Percentiles rank a stretch among this genome's conserved stretches.
These are phyloP conservation scores for Phytophthora rubi DNA, from an alignment of 352 stramenopile species.

Conservation along the genomic window DNA sequence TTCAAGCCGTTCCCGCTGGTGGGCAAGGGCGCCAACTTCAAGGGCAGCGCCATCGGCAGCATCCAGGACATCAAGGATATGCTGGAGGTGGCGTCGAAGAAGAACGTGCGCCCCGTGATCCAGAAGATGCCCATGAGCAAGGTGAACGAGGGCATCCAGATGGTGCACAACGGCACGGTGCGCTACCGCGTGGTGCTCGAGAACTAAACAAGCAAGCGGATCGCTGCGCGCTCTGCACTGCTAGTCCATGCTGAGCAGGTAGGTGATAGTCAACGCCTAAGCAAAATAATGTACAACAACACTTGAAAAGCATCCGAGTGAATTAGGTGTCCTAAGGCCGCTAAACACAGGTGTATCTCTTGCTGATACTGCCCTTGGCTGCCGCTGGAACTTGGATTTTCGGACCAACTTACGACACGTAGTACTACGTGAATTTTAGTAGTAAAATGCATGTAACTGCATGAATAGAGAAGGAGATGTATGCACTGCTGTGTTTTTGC, in stretches of 20 bases:
- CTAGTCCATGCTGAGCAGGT: neutral
- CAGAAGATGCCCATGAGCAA: slow-evolving; percentile 61
- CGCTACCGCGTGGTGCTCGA: slow-evolving; percentile 49
- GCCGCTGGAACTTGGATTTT: too few species aligned
- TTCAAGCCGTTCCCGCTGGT: slow-evolving; percentile 63
- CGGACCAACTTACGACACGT: too few species aligned
- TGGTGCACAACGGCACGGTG: slow-evolving; percentile 46
- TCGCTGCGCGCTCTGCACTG: neutral
- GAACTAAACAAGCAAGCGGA: slow-evolving; percentile 11
- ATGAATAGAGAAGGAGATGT: too few species aligned
- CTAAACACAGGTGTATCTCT: too few species aligned
- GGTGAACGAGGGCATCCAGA: slow-evolving; percentile 54
- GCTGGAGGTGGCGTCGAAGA: slow-evolving; percentile 80
- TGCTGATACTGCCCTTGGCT: too few species aligned
- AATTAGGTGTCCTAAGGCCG: too few species aligned
- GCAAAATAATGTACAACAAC: slow-evolving; percentile 9
- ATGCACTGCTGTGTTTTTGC: too few species aligned
- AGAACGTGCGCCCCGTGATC: slow-evolving; percentile 71
- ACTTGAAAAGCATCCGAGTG: neutral
- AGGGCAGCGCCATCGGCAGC: slow-evolving; percentile 55
- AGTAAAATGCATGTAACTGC: too few species aligned
- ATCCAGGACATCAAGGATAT: slow-evolving; percentile 83
- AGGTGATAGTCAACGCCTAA: neutral
- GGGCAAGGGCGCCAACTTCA: slow-evolving; percentile 41
- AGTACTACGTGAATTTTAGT: too few species aligned